Conservation (phyloP, 1,284 basidiomycete species). For the Apiotrichum gamsii region DNA sequence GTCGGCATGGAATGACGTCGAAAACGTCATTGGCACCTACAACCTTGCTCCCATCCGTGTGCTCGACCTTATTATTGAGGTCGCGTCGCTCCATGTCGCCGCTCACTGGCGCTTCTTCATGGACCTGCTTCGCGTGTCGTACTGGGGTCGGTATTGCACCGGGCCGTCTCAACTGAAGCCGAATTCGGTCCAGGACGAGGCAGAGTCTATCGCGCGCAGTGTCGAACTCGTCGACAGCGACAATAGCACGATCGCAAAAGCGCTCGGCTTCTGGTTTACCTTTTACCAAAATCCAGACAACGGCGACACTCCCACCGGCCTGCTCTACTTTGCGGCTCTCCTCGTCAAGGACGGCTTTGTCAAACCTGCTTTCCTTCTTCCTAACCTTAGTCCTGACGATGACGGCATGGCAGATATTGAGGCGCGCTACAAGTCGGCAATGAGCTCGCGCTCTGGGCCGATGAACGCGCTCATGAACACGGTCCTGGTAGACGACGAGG, state of each 20-base stretch:
- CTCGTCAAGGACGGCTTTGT: slow-evolving; percentile 84
- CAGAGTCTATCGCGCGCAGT: slow-evolving; percentile 41
- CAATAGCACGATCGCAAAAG: slow-evolving; percentile 69
- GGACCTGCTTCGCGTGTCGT: slow-evolving; percentile 56
- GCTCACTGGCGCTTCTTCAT: slow-evolving; percentile 90
- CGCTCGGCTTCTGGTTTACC: slow-evolving; percentile 91
- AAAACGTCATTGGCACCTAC: slow-evolving; percentile 88
- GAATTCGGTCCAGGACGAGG: slow-evolving; percentile 20
- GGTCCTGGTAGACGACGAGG: slow-evolving; percentile 68
- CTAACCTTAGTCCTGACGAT: slow-evolving; percentile 67
- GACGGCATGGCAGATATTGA: slow-evolving; percentile 64
- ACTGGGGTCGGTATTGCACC: not conserved
- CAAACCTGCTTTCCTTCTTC: slow-evolving; percentile 65
- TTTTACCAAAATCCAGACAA: slow-evolving; percentile 61
- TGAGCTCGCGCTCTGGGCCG: slow-evolving; percentile 59
- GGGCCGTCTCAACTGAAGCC: not conserved
- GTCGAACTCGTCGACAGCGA: slow-evolving; percentile 47
- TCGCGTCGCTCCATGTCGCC: slow-evolving; percentile 72
- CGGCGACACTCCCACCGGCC: slow-evolving; percentile 58
- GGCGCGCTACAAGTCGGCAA: slow-evolving; percentile 61
- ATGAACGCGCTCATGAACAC: slow-evolving; percentile 81
- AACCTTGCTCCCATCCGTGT: slow-evolving; percentile 92
- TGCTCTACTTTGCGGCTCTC: slow-evolving; percentile 78
- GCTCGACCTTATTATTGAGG: slow-evolving; percentile 86
- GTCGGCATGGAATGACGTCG: slow-evolving; percentile 75